Evolutionary conservation across 352 stramenopile species (phyloP).

Genomic region (Paralagenidium karlingii): DNA sequence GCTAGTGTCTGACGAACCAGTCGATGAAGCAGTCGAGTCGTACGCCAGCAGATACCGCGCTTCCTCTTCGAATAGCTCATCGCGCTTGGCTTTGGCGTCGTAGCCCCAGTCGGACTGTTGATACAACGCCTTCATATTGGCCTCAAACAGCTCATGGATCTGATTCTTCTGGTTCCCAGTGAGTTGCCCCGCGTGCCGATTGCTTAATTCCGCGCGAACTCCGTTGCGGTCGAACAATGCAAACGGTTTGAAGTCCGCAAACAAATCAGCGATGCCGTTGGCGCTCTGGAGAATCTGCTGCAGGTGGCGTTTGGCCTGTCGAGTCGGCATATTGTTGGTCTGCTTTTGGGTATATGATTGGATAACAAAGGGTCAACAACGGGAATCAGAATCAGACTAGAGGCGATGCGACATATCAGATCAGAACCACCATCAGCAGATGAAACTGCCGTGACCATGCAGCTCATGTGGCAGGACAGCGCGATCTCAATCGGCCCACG

Average conservation of each 20-base stretch:
- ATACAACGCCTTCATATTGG: slow-evolving; percentile 89
- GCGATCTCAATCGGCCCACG: no score
- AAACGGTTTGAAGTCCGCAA: slow-evolving; percentile 49
- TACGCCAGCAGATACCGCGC: slow-evolving; percentile 79
- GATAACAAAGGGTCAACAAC: no score
- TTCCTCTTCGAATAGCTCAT: slow-evolving; percentile 74
- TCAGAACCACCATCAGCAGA: no score
- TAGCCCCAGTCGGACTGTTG: slow-evolving; percentile 83
- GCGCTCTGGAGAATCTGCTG: slow-evolving; percentile 22
- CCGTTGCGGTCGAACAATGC: slow-evolving; percentile 33
- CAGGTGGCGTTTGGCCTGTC: not conserved
- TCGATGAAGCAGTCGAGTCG: slow-evolving; percentile 2
- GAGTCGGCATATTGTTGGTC: no score
- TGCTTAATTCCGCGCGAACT: slow-evolving; percentile 25
- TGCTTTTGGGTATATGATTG: no score
- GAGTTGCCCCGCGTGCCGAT: slow-evolving; percentile 22
- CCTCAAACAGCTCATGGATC: slow-evolving; percentile 72
- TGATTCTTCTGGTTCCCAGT: slow-evolving; percentile 12
- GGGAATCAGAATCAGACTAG: no score
- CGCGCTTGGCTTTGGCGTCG: slow-evolving; percentile 65
- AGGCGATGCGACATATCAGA: no score
- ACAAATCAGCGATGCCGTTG: slow-evolving; percentile 42
- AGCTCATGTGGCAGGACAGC: no score
- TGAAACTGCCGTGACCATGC: no score
- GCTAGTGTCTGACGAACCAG: not conserved